phyloP scores from a whole-genome alignment of 768 basidiomycete genomes.

The Lactarius sp. region DNA sequence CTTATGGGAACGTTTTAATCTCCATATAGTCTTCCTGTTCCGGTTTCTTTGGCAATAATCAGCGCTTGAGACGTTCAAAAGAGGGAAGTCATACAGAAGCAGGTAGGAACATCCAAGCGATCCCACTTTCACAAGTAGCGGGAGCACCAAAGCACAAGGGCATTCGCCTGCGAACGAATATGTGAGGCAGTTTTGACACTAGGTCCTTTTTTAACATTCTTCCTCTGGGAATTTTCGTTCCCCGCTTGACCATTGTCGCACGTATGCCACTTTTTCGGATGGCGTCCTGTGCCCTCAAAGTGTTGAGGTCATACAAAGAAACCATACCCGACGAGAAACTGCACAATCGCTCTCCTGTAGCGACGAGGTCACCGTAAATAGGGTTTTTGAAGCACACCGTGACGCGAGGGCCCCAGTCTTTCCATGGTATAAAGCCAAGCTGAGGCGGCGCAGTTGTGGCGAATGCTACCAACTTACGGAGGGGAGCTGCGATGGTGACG shows the following conservation, averaged over 20 bases:
- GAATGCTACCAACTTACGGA: not conserved
- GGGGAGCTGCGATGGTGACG: not conserved
- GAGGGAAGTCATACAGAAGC: too few relatives aligned
- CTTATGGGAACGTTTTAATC: too few relatives aligned
- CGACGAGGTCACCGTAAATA: not conserved
- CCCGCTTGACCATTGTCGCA: not conserved
- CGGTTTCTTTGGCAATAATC: too few relatives aligned
- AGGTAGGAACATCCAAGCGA: too few relatives aligned
- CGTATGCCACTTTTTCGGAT: not conserved
- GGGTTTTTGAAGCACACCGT: not conserved
- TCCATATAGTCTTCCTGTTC: too few relatives aligned
- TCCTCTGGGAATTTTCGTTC: not conserved
- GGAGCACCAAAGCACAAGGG: not conserved
- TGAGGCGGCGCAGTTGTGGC: not conserved
- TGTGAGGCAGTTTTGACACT: not conserved
- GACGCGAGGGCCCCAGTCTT: not conserved
- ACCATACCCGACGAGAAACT: not conserved
- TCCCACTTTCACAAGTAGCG: too few relatives aligned
- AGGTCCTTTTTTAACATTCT: not conserved
- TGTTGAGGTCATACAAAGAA: not conserved
- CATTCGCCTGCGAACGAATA: not conserved
- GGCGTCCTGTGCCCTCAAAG: not conserved
- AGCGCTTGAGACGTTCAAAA: too few relatives aligned
- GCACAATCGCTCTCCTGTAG: not conserved
- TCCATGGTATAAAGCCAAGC: not conserved